Evolutionary conservation across 768 basidiomycete genomes (phyloP), one percentile per base, ranked within the genome.

Genomic region (Udeniomyces megalosporus): DNA sequence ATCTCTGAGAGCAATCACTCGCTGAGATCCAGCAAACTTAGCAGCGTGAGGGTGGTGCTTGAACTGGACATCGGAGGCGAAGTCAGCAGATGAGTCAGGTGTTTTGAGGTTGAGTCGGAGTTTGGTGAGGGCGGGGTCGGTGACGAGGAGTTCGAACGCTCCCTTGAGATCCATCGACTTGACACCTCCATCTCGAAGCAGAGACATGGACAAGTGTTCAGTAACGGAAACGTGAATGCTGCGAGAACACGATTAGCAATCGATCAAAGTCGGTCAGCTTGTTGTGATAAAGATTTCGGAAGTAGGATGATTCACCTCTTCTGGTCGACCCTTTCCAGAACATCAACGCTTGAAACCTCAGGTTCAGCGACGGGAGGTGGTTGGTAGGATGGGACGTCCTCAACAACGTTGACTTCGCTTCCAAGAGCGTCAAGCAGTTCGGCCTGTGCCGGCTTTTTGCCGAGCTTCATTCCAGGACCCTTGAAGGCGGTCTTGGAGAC

Each of bases 41-140:
- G 83, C 86, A 15, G 96, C 86, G 64, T 95, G 85, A 7, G 93
- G 93, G 69, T 96, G 95, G 68, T 95, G 90, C 75, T 96, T 96
- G 80, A 93, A 95, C 73, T 93, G 90, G 47, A 96, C 75, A 79
- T 80, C 60, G 79, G 69, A 82, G 61, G 84, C 80, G 65, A 82
- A 80, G 12, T 77, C 76, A 15, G 80, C 74, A 17, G 62, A 63
- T 20, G 81, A 74, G 0, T 81, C 74, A 0, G 79, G 74, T 1
- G 70, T 67, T 24, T 52, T 53, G 26, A 96, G 80, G 17, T 77
- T 75, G 60, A 96, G 77, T 53, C 80, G 81, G 70, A 95, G 74
- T 65, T 85, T 83, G 3, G 86, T 79, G 24, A 81, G 74, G n/a
- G 80, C 77, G 0, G 86, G 74, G 64, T 92, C 89, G 17, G 85